Base-by-base conservation (phyloP, 2,329 filamentous ascomycete species). In the Metarhizium brunneum region DNA sequence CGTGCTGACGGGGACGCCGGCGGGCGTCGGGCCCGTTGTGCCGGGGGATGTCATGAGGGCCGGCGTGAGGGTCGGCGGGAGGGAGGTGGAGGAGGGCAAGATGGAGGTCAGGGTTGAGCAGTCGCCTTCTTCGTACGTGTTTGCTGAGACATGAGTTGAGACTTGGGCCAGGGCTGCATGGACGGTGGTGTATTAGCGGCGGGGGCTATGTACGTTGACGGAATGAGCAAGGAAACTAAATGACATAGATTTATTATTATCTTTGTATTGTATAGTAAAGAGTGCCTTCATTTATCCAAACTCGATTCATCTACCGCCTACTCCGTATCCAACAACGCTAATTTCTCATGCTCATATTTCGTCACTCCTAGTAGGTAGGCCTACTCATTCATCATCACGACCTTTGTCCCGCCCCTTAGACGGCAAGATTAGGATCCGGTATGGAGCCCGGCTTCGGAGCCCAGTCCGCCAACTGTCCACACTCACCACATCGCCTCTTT, bases 1-100 rank as follows among this genome's bases (percentile, higher is more conserved):
- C 66, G 84, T 99, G 51, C 75, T 99, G 63, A 99, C 94, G n/a
- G 94, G 94, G 18, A 99, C 94, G 52, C 94, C 94, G 52, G 96
- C 96, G 75, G 94, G 94, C 13, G 94, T 99, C 2, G 94, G 94
- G 1, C 80, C 85, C 20, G 91, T 96, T 2, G 83, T 85, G 58
- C 84, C 88, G 1, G 94, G 94, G 2, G 92, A 99, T 73, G 78
- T 92, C 36, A 90, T 99, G 81, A 86, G 80, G 60, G 92, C 89
- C 30, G 91, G 91, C 4, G 78, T 97, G 62, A 85, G 83, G 68
- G 84, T 96, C 35, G 78, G 80, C 56, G 92, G 92, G 42, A 85
- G 87, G 76, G 90, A 95, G 75, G 72, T 97, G 36, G 84, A 91
- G 68, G 88, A 95, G 76, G 89, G 88, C 38, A 85, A 76, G 67